Conservation (phyloP, 2,329 filamentous ascomycete species). For the Fusarium globosum region DNA sequence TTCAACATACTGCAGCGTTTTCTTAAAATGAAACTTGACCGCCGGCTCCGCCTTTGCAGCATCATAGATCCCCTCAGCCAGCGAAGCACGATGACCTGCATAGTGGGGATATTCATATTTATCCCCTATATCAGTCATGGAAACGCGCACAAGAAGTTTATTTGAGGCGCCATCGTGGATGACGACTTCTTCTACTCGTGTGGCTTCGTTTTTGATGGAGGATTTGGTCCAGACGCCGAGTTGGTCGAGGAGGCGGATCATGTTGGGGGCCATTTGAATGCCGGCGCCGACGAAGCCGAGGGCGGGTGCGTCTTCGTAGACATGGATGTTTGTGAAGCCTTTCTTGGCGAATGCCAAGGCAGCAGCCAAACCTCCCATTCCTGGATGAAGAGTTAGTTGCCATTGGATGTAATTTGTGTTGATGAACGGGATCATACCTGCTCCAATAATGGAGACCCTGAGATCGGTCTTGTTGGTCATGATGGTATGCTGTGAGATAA, state of each 20-base stretch:
- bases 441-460: constrained; percentile 13
- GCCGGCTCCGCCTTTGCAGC: constrained; percentile 14
- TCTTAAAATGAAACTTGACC: constrained; percentile 16
- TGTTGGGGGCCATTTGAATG: constrained; percentile 30
- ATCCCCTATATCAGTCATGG: constrained; percentile 8
- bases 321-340: constrained; percentile 24
- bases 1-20: constrained; percentile 10
- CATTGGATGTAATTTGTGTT: not conserved
- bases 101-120: constrained; percentile 23
- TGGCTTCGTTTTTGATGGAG: constrained; percentile 2
- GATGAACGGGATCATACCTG: not conserved
- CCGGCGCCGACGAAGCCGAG: constrained; percentile 29
- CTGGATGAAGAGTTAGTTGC: not conserved
- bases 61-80: constrained; percentile 9
- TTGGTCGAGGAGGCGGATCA: constrained; percentile 18
- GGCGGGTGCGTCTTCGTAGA: constrained; percentile 25
- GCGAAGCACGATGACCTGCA: constrained; percentile 20
- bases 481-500: not conserved
- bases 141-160: not conserved
- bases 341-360: constrained; percentile 27
- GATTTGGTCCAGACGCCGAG: constrained; percentile 23
- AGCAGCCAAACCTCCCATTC: constrained; percentile 27
- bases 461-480: not conserved
- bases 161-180: constrained; percentile 5
- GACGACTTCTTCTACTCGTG: constrained; percentile 3